phyloP scores from a whole-genome alignment of 768 basidiomycete species.

The Phanerochaete carnosa region DNA sequence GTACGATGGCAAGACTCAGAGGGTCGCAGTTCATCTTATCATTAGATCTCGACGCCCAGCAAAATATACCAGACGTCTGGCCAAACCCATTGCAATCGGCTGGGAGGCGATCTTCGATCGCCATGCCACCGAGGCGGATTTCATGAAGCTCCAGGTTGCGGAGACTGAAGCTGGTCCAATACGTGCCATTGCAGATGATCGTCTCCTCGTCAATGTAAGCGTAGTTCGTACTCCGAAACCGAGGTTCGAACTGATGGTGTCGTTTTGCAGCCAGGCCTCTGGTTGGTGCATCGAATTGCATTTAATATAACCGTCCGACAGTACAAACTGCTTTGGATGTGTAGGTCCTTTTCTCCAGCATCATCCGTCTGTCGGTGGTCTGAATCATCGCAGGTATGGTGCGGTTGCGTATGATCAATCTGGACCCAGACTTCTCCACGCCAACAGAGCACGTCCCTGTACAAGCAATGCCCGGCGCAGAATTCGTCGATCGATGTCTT shows the following conservation, averaged over 20 bases:
- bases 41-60: too few relatives aligned
- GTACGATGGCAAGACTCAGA: too few relatives aligned
- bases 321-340: conserved; percentile 15
- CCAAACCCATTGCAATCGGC: background rate
- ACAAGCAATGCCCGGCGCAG: background rate
- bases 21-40: too few relatives aligned
- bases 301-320: conserved; percentile 3
- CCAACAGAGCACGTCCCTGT: background rate
- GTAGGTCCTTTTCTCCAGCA: background rate
- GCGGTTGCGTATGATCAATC: background rate
- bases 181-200: background rate
- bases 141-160: background rate
- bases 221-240: background rate
- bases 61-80: background rate
- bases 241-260: background rate
- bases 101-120: conserved; percentile 1
- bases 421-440: conserved; percentile 2
- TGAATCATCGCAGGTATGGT: conserved; percentile 7
- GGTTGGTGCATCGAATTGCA: background rate
- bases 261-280: conserved; percentile 4
- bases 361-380: background rate
- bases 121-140: conserved; percentile 9
- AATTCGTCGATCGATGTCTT: background rate
- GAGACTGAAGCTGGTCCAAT: conserved; percentile 3
- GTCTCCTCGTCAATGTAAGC: conserved; percentile 1